Evolutionary conservation across 148 eudicot genomes (phyloP).

Genomic region (Fallopia convolvulus): DNA sequence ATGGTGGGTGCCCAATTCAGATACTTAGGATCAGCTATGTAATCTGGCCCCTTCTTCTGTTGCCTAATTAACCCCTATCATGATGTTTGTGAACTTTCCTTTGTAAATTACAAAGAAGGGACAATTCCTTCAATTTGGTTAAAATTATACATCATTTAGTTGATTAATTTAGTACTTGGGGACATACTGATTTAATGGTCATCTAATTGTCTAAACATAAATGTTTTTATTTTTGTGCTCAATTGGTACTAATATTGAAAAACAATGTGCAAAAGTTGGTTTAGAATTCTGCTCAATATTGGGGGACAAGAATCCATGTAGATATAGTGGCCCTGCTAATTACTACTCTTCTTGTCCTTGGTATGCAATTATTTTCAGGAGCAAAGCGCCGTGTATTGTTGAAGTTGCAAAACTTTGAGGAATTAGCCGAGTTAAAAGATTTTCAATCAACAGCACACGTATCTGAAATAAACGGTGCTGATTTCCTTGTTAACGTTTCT

Average conservation of each 20-base stretch:
- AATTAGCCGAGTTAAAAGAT: constrained; percentile 39
- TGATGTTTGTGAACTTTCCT: no score
- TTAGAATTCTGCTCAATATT: no score
- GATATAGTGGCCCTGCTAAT: neutral
- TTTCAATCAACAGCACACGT: neutral
- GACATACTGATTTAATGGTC: neutral
- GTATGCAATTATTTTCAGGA: constrained; percentile 20
- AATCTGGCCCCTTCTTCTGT: neutral
- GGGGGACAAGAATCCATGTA: no score
- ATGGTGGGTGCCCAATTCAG: constrained; percentile 3
- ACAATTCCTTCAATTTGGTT: no score
- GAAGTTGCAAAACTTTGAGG: constrained; percentile 42
- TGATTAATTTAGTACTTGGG: neutral
- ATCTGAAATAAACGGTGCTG: neutral
- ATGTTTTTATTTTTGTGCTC: neutral
- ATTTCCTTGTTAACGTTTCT: neutral
- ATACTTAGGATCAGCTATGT: neutral
- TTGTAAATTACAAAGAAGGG: no score
- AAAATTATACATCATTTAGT: no score
- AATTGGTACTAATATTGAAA: no score
- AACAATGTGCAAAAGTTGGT: no score
- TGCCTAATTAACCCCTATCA: no score
- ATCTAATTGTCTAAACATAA: neutral
- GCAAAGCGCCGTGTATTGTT: constrained; percentile 37
- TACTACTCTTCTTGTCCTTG: neutral